A percentile compares a stretch with the other conserved stretches of the same genome.
Conservation (phyloP, 2,329 filamentous ascomycete genomes). For the Cladosporium sp. region DNA sequence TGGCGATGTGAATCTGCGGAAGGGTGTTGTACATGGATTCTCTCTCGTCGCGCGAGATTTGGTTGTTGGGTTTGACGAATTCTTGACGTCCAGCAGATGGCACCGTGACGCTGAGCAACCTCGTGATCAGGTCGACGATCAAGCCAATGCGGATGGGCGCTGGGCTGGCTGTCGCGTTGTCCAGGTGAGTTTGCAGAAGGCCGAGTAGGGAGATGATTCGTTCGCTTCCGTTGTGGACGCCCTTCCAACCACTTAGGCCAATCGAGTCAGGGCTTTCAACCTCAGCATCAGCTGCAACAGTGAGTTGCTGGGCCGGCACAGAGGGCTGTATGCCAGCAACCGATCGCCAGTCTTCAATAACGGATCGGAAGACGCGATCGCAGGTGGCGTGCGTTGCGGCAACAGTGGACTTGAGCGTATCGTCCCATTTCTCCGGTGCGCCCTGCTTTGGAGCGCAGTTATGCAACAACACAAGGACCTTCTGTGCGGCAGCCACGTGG, state of each 20-base stretch:
- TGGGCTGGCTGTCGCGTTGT: conserved; percentile 57
- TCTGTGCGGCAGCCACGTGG: conserved; percentile 50
- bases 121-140: conserved; percentile 63
- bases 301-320: conserved; percentile 13
- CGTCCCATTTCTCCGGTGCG: conserved; percentile 72
- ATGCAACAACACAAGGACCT: conserved; percentile 65
- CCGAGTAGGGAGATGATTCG: conserved; percentile 62
- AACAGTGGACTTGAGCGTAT: conserved; percentile 58
- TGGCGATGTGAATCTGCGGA: conserved; percentile 67
- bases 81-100: conserved; percentile 42
- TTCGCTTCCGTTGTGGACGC: conserved; percentile 68
- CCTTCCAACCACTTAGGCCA: conserved; percentile 64
- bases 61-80: conserved; percentile 61
- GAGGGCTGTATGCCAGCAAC: conserved; percentile 40
- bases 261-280: conserved; percentile 28
- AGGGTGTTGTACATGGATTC: conserved; percentile 71
- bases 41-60: conserved; percentile 73
- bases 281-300: conserved; percentile 17
- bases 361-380: conserved; percentile 70
- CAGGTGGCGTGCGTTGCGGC: conserved; percentile 64
- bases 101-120: conserved; percentile 63
- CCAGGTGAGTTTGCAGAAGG: conserved; percentile 60
- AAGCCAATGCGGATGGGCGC: conserved; percentile 64
- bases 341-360: conserved; percentile 78
- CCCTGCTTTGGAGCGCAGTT: conserved; percentile 77